Evolutionary conservation across 768 basidiomycete species (phyloP).

Genomic region (Hortiboletus flavorubellus): DNA sequence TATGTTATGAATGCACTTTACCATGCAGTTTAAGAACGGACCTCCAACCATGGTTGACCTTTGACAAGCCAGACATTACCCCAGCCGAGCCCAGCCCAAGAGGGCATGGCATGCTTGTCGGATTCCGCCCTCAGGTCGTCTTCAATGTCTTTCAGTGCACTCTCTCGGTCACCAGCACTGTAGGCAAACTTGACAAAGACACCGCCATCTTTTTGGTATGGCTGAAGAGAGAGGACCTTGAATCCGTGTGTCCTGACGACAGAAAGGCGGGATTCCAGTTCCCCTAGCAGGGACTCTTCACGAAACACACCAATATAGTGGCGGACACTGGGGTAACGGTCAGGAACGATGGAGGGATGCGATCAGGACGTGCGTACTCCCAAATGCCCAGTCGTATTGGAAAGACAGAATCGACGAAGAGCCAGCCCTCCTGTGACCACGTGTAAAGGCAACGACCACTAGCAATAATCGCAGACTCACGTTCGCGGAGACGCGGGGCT

Average conservation of each 20-base stretch:
- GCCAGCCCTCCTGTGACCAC: slow-evolving; percentile 45
- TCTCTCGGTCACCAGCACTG: slow-evolving; percentile 34
- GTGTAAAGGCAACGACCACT: slow-evolving; percentile 7
- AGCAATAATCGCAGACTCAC: slow-evolving; percentile 17
- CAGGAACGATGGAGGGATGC: not conserved
- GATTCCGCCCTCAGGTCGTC: slow-evolving; percentile 43
- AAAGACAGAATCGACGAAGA: slow-evolving; percentile 78
- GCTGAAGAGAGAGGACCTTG: slow-evolving; percentile 58
- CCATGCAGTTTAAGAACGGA: slow-evolving; percentile 26
- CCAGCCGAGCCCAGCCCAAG: slow-evolving; percentile 53
- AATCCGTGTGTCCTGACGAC: slow-evolving; percentile 55
- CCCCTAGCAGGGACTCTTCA: slow-evolving; percentile 52
- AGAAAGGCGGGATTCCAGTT: slow-evolving; percentile 47
- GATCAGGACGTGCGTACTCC: slow-evolving; percentile 52
- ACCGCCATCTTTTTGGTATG: slow-evolving; percentile 78
- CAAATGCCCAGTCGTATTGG: slow-evolving; percentile 66
- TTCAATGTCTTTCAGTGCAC: slow-evolving; percentile 48
- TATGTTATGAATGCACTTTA: not conserved
- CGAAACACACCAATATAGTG: slow-evolving; percentile 60
- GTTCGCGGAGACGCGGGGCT: slow-evolving; percentile 5
- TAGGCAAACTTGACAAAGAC: slow-evolving; percentile 78
- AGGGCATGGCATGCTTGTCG: slow-evolving; percentile 50
- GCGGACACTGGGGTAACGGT: slow-evolving; percentile 48
- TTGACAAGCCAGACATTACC: slow-evolving; percentile 69
- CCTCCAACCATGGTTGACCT: slow-evolving; percentile 82